Evolutionary conservation across 2,329 filamentous ascomycete species (phyloP), one percentile per base, ranked within the genome.

Genomic region (Pseudocercospora ulei): DNA sequence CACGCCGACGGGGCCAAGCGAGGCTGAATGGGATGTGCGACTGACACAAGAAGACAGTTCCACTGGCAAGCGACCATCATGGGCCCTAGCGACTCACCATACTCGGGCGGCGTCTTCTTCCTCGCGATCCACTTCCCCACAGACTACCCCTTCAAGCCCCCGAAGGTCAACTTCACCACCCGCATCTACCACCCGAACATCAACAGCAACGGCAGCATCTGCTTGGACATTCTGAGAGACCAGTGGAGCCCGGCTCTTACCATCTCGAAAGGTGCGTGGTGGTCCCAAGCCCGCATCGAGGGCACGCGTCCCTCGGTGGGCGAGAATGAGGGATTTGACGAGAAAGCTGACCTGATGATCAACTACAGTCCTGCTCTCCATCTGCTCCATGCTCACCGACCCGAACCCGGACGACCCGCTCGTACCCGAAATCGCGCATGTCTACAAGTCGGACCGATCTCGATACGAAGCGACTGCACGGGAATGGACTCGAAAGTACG

Each of bases 21-120:
- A 39, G 24, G 27, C 5, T 30, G 33, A 31, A 30, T 9, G 33
- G 24, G 34, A 38, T 41, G 31, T 35, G 25, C 35, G 35, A 39
- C 37, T 44, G 29, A 47, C 41, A 38, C 41, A 35, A 38, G 47
- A 24, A 16, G 23, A 57, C 57, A 98, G 88, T 98, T 98, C 64
- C 90, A 96, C 78, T 98, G 90, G 90, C 90, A 98, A 80, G 90
- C 90, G 60, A 98, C 90, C 37, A 98, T 98, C 65, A 98, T 98
- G 90, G 90, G 90, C 68, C 90, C 90, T 64, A 75, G 82, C 65
- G 90, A 96, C 67, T 95, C 86, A 61, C 90, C 90, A 65, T 98
- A 96, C 74, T 85, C 87, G 35, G 87, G 88, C 64, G 90, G 90
- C 61, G 88, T 98, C 56, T 98, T 98, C 76, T 98, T 98, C 78